Evolutionary conservation across 1,139 yeast genomes (phyloP).

Genomic region (Kodamaea fungicola): DNA sequence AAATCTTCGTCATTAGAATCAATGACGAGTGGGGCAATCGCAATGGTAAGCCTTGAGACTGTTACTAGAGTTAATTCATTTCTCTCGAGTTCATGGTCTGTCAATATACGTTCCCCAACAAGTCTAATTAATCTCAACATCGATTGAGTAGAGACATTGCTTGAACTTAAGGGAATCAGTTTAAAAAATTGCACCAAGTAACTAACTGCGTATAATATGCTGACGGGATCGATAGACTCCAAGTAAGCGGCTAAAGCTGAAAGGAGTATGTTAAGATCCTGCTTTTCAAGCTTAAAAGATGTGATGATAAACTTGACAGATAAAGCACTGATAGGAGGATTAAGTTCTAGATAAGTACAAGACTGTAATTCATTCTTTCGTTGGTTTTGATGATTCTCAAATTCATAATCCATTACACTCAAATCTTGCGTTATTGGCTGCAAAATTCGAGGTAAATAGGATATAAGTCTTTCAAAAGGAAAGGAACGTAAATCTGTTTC

Average conservation of each 20-base stretch:
- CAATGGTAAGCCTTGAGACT: slow-evolving; percentile 23
- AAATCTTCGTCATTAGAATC: slow-evolving; percentile 14
- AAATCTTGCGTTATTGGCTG: slow-evolving; percentile 1
- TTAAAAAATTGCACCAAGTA: slow-evolving; percentile 6
- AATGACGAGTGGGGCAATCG: slow-evolving; percentile 12
- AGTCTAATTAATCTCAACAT: slow-evolving; percentile 18
- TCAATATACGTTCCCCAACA: slow-evolving; percentile 30
- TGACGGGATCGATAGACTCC: slow-evolving; percentile 4
- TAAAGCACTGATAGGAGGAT: slow-evolving; percentile 3
- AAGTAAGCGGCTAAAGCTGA: slow-evolving; percentile 5
- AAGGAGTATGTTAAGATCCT: slow-evolving; percentile 5
- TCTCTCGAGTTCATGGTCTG: slow-evolving; percentile 28
- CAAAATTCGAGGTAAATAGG: slow-evolving; percentile 3
- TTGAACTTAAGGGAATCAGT: neutral
- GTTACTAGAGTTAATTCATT: slow-evolving; percentile 29
- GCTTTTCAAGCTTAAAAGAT: neutral
- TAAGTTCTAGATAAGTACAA: slow-evolving; percentile 4
- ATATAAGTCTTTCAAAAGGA: slow-evolving; percentile 6
- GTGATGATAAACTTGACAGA: slow-evolving; percentile 6
- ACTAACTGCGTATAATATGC: slow-evolving; percentile 5
- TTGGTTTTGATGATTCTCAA: slow-evolving; percentile 2
- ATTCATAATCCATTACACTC: slow-evolving; percentile 7
- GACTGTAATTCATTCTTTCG: slow-evolving; percentile 2
- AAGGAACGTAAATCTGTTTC: slow-evolving; percentile 2
- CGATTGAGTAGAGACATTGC: slow-evolving; percentile 2